Evolutionary conservation across 345 rosid genomes (phyloP).

Genomic region (Linum tenue): DNA sequence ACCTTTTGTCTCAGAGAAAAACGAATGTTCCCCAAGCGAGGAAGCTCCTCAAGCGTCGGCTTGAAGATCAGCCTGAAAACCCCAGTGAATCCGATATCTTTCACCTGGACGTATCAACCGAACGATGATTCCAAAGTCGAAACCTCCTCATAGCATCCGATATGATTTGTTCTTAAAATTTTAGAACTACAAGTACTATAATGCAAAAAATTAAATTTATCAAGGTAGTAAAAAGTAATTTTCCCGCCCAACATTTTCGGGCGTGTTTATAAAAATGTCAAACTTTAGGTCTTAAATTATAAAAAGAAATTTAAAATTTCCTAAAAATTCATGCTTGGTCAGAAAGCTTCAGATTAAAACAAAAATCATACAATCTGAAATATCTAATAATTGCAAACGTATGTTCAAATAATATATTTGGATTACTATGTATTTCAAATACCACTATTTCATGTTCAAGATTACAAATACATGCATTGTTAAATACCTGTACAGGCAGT

Average conservation of each 20-base stretch:
- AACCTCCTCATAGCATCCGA: too few relatives aligned
- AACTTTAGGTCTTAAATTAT: too few relatives aligned
- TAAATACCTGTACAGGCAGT: constrained; percentile 30
- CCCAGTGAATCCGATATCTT: constrained; percentile 93
- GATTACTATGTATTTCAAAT: neutral
- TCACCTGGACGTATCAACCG: constrained; percentile 43
- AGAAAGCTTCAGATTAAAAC: too few relatives aligned
- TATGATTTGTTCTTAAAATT: neutral
- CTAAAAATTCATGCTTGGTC: too few relatives aligned
- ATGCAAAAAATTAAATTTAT: too few relatives aligned
- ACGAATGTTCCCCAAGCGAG: constrained; percentile 95
- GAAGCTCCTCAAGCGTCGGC: constrained; percentile 87
- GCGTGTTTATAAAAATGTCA: too few relatives aligned
- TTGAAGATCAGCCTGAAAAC: constrained; percentile 94
- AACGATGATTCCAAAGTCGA: constrained; percentile 1
- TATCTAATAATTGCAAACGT: neutral
- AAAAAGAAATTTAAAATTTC: too few relatives aligned
- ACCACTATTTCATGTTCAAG: neutral
- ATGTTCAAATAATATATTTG: neutral
- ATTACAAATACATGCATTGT: neutral
- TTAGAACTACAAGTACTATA: constrained; percentile 4
- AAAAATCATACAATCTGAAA: too few relatives aligned
- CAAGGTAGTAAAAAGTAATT: too few relatives aligned
- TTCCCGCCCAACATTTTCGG: too few relatives aligned
- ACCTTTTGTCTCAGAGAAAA: constrained; percentile 92